phyloP scores from a whole-genome alignment of 148 eudicot species.

The Hydrangea macrophylla region DNA sequence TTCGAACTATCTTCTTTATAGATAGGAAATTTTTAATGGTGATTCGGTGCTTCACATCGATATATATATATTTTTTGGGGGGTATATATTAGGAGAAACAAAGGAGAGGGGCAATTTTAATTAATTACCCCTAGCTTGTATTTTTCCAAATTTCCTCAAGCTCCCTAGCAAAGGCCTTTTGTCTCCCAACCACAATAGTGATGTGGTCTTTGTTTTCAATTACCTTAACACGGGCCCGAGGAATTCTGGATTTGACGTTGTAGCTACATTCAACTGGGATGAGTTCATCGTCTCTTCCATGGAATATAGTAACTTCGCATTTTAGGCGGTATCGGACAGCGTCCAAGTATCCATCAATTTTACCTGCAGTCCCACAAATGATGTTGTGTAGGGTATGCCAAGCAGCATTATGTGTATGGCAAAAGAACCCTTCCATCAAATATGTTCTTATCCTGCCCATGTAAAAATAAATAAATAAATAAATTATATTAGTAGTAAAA shows the following conservation, averaged over 20 bases:
- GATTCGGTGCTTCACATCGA: too few species aligned
- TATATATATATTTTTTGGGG: too few species aligned
- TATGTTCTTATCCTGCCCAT: conserved; percentile 52
- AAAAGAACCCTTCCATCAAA: conserved; percentile 61
- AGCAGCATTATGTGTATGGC: conserved; percentile 83
- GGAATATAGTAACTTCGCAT: conserved; percentile 52
- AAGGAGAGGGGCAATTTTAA: not conserved
- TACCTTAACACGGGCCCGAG: conserved; percentile 61
- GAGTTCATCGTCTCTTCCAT: conserved; percentile 73
- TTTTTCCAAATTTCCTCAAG: conserved; percentile 71
- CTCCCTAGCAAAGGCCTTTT: conserved; percentile 63
- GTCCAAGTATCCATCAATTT: conserved; percentile 60
- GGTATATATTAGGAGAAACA: too few species aligned
- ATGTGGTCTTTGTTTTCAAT: conserved; percentile 70
- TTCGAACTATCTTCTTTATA: not conserved
- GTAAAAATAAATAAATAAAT: not conserved
- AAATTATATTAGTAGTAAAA: too few species aligned
- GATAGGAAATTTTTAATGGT: not conserved
- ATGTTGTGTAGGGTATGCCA: conserved; percentile 95
- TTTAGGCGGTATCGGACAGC: conserved; percentile 38
- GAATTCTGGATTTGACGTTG: conserved; percentile 50
- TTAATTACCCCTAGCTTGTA: conserved; percentile 9
- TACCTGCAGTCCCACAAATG: conserved; percentile 71
- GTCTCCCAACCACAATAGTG: conserved; percentile 77
- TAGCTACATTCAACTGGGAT: conserved; percentile 78